Evolutionary conservation across 352 stramenopile genomes (phyloP).

Genomic region (Globisporangium paroecandrum): DNA sequence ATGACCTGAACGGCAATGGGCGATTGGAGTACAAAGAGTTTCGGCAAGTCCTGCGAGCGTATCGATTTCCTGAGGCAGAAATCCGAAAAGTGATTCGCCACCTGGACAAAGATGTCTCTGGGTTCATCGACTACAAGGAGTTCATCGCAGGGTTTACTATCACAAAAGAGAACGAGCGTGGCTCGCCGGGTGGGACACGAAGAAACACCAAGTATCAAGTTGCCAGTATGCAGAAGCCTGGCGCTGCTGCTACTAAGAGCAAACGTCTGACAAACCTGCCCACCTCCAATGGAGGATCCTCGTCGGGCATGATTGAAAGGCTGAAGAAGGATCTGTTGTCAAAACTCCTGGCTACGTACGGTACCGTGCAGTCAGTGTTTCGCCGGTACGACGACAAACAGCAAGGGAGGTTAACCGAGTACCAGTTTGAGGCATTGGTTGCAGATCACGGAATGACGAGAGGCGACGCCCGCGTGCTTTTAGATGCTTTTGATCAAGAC

Average conservation of each 20-base stretch:
- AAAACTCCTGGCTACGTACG: slow-evolving; percentile 35
- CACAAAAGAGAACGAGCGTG: slow-evolving; percentile 25
- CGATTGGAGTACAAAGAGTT: slow-evolving; percentile 71
- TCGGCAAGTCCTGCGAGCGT: slow-evolving; percentile 53
- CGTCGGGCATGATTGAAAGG: slow-evolving; percentile 21
- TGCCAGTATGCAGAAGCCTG: slow-evolving; percentile 13
- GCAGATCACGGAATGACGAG: slow-evolving; percentile 30
- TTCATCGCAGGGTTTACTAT: slow-evolving; percentile 51
- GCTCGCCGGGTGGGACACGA: slow-evolving; percentile 6
- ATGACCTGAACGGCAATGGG: slow-evolving; percentile 66
- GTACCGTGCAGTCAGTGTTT: slow-evolving; percentile 51
- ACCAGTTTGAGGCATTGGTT: slow-evolving; percentile 48
- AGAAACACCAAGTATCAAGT: slow-evolving; percentile 22
- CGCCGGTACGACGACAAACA: slow-evolving; percentile 45
- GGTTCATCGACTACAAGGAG: slow-evolving; percentile 72
- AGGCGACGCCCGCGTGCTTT: slow-evolving; percentile 27
- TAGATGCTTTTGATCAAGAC: slow-evolving; percentile 43
- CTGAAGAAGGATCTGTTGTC: slow-evolving; percentile 48
- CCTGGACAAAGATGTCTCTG: slow-evolving; percentile 56
- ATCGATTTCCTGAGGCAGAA: slow-evolving; percentile 56
- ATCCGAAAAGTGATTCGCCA: slow-evolving; percentile 75
- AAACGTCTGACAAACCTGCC: slow-evolving; percentile 3
- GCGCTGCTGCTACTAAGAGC: slow-evolving; percentile 12
- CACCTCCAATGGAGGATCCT: background rate
- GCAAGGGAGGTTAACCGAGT: slow-evolving; percentile 30